Evolutionary conservation across 805 yeast species (phyloP), one percentile per base, ranked within the genome.

Genomic region (Candida tallmaniae): DNA sequence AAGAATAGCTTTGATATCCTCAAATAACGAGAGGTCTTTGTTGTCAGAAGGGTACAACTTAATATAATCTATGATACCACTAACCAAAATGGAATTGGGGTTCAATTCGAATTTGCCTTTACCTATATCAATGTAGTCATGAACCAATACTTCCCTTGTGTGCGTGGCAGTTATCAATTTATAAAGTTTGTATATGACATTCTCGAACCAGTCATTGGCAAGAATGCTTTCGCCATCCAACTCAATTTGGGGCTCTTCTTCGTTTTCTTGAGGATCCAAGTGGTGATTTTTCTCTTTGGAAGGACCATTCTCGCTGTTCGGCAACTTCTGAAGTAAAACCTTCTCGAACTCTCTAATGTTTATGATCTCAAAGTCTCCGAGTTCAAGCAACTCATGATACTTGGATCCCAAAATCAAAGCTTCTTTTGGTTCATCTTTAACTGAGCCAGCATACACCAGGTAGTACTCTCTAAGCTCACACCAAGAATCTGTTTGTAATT

Each of bases 1-100:
- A 6, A 52, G 19, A 26, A 44, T 29, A 8, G 49, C 32, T 19
- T 48, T 41, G 7, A 62, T 44, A 2, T 55, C 60, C 12, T 48
- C 44, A 32, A 60, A 52, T 28, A 60, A 31, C 1, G 46, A 27
- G 12, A 39, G 31, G 23, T 55, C 54, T 5, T 32, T 7, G 8
- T 32, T 30, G 14, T 49, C 40, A 1, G 36, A 12, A 3, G 20
- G 19, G 4, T 26, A 13, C 2, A 60, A 13, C 27, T 38, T 37
- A 12, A 79, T 39, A 39, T 70, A 70, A 52, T 81, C 89, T 17
- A 80, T 70, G 1, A 82, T 61, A 2, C 89, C 93, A 48, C 84
- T 78, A 5, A 80, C 65, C 15, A 79, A 51, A 2, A 76, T 62
- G 6, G 59, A 47, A 3, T 47, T 42, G 2, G 32, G 27, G 8